These are phyloP conservation scores for Pulveroboletus sp. DNA, from an alignment of 768 basidiomycete species.

Conservation along the genomic window DNA sequence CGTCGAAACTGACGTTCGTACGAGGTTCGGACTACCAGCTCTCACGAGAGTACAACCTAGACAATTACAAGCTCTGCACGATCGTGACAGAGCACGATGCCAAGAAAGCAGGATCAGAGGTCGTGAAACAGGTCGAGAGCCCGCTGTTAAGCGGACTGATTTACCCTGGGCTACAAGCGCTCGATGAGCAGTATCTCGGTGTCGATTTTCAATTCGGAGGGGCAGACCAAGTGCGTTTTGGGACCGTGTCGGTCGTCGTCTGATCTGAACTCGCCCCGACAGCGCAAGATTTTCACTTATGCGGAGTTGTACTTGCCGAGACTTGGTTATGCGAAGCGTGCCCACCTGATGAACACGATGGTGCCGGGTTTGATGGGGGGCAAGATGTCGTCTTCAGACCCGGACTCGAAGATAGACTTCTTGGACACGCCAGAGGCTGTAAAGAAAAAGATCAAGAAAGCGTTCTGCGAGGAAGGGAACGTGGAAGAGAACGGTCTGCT, in stretches of 20 bases:
- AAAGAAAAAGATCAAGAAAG: conserved; percentile 83
- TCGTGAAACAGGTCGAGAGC: conserved; percentile 95
- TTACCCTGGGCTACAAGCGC: conserved; percentile 94
- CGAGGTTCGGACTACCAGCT: conserved; percentile 93
- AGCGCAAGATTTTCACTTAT: conserved; percentile 99
- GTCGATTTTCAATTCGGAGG: conserved; percentile 99
- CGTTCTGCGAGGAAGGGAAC: conserved; percentile 94
- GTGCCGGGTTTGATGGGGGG: conserved; percentile 91
- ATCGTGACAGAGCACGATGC: conserved; percentile 94
- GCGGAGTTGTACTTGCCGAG: conserved; percentile 93
- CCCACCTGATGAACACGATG: conserved; percentile 98
- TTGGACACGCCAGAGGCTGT: conserved; percentile 81
- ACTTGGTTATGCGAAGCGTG: conserved; percentile 89
- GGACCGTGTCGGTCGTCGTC: not conserved
- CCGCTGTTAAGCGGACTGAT: conserved; percentile 86
- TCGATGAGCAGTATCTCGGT: conserved; percentile 95
- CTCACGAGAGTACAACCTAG: conserved; percentile 85
- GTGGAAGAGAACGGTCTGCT: conserved; percentile 84
- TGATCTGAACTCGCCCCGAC: not conserved
- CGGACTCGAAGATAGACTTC: conserved; percentile 97
- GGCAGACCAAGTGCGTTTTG: conserved; percentile 76
- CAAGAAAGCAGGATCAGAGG: conserved; percentile 97
- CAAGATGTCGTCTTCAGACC: conserved; percentile 98
- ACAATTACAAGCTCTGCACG: conserved; percentile 90
- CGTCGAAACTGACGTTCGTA: conserved; percentile 75